Evolutionary conservation across 306 rosid genomes (phyloP), one percentile per base, ranked within the genome.

Genomic region (Luffa aegyptiaca): DNA sequence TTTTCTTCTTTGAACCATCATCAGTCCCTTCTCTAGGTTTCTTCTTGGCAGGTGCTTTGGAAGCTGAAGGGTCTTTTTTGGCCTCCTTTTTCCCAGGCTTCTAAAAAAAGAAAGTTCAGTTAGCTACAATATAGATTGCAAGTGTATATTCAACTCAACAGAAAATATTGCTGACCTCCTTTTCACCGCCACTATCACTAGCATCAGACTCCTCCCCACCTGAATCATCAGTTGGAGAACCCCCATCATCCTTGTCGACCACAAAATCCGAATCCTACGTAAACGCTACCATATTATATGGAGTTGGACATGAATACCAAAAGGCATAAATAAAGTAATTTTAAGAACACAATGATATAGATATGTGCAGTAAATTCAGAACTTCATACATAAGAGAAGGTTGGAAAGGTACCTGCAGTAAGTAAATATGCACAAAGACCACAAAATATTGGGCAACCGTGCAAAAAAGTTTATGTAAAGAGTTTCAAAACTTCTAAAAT

Each of bases 201-300:
- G 59, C 99, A 86, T 96, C 97, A 46, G 97, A 91, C 18, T 87
- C 97, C 0, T 91, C 99, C 20, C 63, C 97, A 48, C 99, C 99
- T 74, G 99, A 95, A 90, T 90, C 97, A 90, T 95, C 99, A 37
- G 96, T 93, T 68, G 99, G 94, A 71, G 99, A 95, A 80, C 99
- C 99, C 78, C 79, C 92, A 83, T 96, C 99, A 82, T 96, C 99
- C 88, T 90, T 86, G 59, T 90, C 98, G 18, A 64, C 45, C 55
- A 93, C 97, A 88, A 91, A 96, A 86, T 93, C 99, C 57, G 87
- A 90, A 75, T 96, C 99, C 99, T 96, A 88, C 46, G 16, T 18
- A 69, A 81, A 80, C 46, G 81, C 77, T 81, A 76, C 36, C 86
- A 80, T 45, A 21, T 65, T 69, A 73, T 21, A 77, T 46, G 71